Conservation (phyloP, 352 stramenopile genomes). For the Pelagophyceae sp. region DNA sequence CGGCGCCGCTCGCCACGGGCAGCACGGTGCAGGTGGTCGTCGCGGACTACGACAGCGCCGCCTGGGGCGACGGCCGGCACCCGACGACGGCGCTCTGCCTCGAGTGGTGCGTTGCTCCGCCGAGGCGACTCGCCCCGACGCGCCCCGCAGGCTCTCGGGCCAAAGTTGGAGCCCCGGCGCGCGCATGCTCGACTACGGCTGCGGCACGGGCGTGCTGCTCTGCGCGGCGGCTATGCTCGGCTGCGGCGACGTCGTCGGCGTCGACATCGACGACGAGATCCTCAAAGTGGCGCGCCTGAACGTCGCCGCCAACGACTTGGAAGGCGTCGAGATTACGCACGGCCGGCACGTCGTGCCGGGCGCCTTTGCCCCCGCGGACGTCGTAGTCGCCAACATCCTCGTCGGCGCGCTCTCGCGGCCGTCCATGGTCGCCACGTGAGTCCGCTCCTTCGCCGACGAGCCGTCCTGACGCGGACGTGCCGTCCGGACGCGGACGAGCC, state of each 20-base stretch:
- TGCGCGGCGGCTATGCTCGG: slow-evolving; percentile 34
- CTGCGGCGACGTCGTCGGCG: slow-evolving; percentile 30
- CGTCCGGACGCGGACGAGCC: too few species aligned
- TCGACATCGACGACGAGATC: slow-evolving; percentile 46
- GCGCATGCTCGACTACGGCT: slow-evolving; percentile 42
- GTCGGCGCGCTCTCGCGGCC: slow-evolving; percentile 41
- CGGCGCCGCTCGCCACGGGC: too few species aligned
- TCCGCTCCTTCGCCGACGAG: too few species aligned
- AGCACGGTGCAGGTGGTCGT: too few species aligned
- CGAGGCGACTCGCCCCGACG: not conserved
- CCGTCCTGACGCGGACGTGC: too few species aligned
- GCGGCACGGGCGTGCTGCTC: slow-evolving; percentile 40
- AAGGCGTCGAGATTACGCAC: not conserved
- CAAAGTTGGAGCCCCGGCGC: not conserved
- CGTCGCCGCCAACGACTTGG: slow-evolving; percentile 29
- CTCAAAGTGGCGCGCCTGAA: slow-evolving; percentile 38
- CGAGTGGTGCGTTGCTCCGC: slow-evolving; percentile 3
- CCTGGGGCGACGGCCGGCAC: slow-evolving; percentile 21
- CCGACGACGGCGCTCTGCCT: slow-evolving; percentile 22
- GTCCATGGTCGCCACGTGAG: slow-evolving; percentile 45
- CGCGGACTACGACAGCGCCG: too few species aligned
- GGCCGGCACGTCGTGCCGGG: not conserved
- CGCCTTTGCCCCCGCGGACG: not conserved
- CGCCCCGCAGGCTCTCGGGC: not conserved
- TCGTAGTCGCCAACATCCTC: slow-evolving; percentile 46